Conservation (phyloP, 805 yeast species). For the Saturnispora ahearnii region DNA sequence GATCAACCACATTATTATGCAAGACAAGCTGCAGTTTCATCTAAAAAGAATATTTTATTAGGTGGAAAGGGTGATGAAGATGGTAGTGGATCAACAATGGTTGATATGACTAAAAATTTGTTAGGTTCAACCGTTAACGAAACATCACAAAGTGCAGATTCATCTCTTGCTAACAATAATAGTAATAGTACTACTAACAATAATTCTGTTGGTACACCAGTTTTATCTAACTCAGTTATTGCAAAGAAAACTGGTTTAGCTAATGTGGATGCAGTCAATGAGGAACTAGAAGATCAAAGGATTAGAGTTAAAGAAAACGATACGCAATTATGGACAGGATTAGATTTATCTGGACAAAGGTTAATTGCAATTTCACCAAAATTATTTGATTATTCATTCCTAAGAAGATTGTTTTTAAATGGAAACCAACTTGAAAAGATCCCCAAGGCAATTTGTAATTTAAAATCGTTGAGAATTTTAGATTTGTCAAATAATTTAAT, state of each 20-base stretch:
- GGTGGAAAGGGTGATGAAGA: constrained; percentile 22
- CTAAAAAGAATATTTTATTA: constrained; percentile 32
- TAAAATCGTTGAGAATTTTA: constrained; percentile 67
- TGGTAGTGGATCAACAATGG: constrained; percentile 23
- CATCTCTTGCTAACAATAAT: constrained; percentile 18
- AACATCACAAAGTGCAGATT: constrained; percentile 13
- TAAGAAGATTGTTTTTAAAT: constrained; percentile 78
- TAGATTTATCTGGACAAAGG: constrained; percentile 89
- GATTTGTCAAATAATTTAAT: constrained; percentile 78
- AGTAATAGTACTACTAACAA: constrained; percentile 17
- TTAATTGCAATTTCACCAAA: constrained; percentile 60
- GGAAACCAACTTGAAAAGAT: constrained; percentile 67
- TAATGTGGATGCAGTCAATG: constrained; percentile 33
- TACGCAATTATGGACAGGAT: constrained; percentile 87
- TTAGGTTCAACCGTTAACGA: constrained; percentile 13
- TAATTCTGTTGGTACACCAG: constrained; percentile 33
- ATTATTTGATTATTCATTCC: constrained; percentile 70
- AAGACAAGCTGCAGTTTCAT: constrained; percentile 65
- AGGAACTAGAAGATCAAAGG: constrained; percentile 60
- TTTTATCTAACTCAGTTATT: constrained; percentile 26
- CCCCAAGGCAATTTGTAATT: constrained; percentile 59
- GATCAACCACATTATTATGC: constrained; percentile 75
- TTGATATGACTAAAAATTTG: constrained; percentile 33
- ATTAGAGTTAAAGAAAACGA: constrained; percentile 50
- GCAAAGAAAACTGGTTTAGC: constrained; percentile 24